phyloP scores from a whole-genome alignment of 2,329 filamentous ascomycete genomes.

The Neobulgaria alba region DNA sequence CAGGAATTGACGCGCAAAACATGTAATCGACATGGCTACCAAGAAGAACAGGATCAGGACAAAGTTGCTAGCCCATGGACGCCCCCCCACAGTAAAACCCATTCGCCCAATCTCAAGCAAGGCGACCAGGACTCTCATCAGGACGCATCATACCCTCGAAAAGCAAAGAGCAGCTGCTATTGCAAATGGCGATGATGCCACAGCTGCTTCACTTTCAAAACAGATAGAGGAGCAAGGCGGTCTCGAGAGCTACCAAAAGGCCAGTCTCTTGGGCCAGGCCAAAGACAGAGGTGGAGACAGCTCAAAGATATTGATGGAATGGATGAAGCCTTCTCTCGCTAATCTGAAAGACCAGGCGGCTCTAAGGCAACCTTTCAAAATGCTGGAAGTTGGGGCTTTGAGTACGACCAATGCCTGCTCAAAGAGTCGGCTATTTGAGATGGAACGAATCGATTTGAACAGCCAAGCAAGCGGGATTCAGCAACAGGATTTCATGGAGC shows the following conservation, averaged over 20 bases:
- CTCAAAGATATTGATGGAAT: slow-evolving; percentile 54
- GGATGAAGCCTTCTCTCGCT: slow-evolving; percentile 39
- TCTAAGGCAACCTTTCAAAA: slow-evolving; percentile 38
- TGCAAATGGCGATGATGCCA: slow-evolving; percentile 42
- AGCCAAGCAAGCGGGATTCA: slow-evolving; percentile 74
- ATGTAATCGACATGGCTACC: slow-evolving; percentile 38
- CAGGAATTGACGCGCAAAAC: too few relatives aligned
- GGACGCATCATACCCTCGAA: slow-evolving; percentile 55
- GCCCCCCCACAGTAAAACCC: slow-evolving; percentile 41
- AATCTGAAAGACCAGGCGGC: slow-evolving; percentile 16
- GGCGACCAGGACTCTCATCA: slow-evolving; percentile 55
- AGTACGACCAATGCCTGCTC: slow-evolving; percentile 82
- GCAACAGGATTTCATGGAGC: slow-evolving; percentile 90
- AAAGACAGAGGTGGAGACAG: slow-evolving; percentile 59
- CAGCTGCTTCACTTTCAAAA: slow-evolving; percentile 37
- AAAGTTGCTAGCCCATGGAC: slow-evolving; percentile 42
- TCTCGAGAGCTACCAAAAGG: slow-evolving; percentile 54
- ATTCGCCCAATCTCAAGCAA: slow-evolving; percentile 51
- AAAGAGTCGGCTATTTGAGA: slow-evolving; percentile 57
- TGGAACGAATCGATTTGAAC: slow-evolving; percentile 82
- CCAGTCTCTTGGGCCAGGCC: slow-evolving; percentile 60
- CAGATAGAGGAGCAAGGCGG: slow-evolving; percentile 53
- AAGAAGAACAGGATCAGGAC: slow-evolving; percentile 35
- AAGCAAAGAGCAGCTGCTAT: slow-evolving; percentile 51
- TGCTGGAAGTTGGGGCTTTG: slow-evolving; percentile 86